Base-by-base conservation (phyloP, 2,329 filamentous ascomycete species). In the Nothophaeocryptopus gaeumannii region DNA sequence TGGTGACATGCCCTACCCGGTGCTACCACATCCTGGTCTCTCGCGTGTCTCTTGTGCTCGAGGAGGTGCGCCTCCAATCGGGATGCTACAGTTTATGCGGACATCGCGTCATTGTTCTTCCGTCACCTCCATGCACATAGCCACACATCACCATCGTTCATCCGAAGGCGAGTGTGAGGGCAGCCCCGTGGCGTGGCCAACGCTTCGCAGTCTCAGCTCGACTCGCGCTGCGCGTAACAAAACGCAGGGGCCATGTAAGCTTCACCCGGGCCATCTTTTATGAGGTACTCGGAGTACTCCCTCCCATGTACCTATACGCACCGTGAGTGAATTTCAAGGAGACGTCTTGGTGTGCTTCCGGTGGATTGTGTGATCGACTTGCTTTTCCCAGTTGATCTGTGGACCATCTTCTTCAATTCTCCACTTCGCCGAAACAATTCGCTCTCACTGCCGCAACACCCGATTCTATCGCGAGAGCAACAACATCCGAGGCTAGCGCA, bases 201-300 rank as follows among this genome's bases (percentile, higher is more conserved):
- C 30, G 43, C 44, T 39, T 44, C 34, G 39, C 29, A 30, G 44
- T 47, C 44, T 45, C 50, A 52, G 49, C 49, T 47, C 32, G 36
- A 45, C 39, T 38, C 32, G 46, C 39, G 39, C 34, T 48, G 46
- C 46, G 20, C 32, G n/a, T 33, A 16, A 15, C n/a, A 34, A 46
- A 30, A 39, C 35, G 29, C 29, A 46, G 30, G 39, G 47, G 35
- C 40, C 26, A 41, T 47, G 50, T 36, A 52, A 52, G 50, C 50
- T 52, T 52, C 40, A 32, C 39, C 37, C 20, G 39, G 45, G 39
- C 15, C 34, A 33, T 47, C 33, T 47, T 51, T 30, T 44, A 39
- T 26, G 20, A 26, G 7, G 20, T 26, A 26, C 20, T 26, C 20
- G 20, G 20, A 26, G 20, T 26, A 26, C 20, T n/a, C n/a, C 20